Evolutionary conservation across 2,329 filamentous ascomycete genomes (phyloP), one percentile per base, ranked within the genome.

Genomic region (Gremmenia infestans): DNA sequence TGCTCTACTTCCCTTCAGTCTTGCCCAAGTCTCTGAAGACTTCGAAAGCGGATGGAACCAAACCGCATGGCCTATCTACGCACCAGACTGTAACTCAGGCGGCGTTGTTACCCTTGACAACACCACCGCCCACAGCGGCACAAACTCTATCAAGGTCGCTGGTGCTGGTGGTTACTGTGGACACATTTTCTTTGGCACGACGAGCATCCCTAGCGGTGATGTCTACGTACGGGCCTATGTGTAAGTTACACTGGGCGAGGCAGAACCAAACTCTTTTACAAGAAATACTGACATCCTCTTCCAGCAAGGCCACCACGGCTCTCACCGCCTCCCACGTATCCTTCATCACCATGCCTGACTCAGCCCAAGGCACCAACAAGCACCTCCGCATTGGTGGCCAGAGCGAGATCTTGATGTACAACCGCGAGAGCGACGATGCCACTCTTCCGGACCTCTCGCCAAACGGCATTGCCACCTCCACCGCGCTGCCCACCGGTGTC

Each of bases 281-380:
- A 12, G 54, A 49, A 49, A 53, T 58, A 9, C 63, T 70, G 55
- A 72, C 42, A 52, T 57, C 23, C 17, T 52, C 45, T 55, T 66
- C 6, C 50, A 83, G 81, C 50, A 82, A 82, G 71, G 74, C 79
- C 2, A 73, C 76, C 50, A 81, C 78, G 61, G 76, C 81, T 54
- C 71, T 85, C n/a, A 82, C 79, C 6, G 75, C 77, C 68, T 74
- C 78, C 19, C 82, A 85, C 70, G 79, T 85, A 59, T 77, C 80
- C 48, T 85, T 85, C 73, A 84, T 85, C 71, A 83, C 81, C 19
- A 83, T 85, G 80, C 78, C 81, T 2, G 82, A 85, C 70, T 72
- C 79, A 0, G 73, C 78, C 2, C 80, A 81, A 57, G 80, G 77
- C 57, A 67, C 69, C 46, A 77, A 78, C 53, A 84, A 85, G 70